These are phyloP conservation scores for Dryas alaskensis DNA, from an alignment of 306 rosid genomes.

Conservation along the genomic window DNA sequence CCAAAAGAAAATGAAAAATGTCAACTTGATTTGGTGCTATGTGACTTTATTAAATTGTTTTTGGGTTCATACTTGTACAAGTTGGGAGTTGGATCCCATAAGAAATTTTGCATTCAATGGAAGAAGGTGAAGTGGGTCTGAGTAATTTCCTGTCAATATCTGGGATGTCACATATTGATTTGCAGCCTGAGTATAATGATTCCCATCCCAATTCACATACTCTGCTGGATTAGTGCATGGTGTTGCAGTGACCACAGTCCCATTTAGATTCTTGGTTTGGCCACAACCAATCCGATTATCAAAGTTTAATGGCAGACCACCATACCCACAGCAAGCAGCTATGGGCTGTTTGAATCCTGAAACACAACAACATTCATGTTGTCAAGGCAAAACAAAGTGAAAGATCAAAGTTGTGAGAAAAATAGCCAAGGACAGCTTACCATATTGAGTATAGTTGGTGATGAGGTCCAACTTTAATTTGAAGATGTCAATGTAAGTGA, in stretches of 20 bases:
- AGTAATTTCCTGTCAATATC: slow-evolving; percentile 32
- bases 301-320: slow-evolving; percentile 41
- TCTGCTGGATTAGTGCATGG: slow-evolving; percentile 32
- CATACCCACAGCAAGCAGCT: slow-evolving; percentile 44
- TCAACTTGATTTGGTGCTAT: too few species aligned
- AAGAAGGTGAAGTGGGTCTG: slow-evolving; percentile 27
- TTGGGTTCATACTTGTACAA: too few species aligned
- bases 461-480: slow-evolving; percentile 37
- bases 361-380: too few species aligned
- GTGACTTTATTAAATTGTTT: too few species aligned
- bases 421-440: background rate
- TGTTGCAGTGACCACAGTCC: slow-evolving; percentile 27
- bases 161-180: slow-evolving; percentile 32
- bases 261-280: slow-evolving; percentile 26
- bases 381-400: background rate
- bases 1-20: too few species aligned
- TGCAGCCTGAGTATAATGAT: slow-evolving; percentile 44
- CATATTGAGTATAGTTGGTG: slow-evolving; percentile 33
- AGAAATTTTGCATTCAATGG: background rate
- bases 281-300: slow-evolving; percentile 38
- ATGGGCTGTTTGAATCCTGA: slow-evolving; percentile 39
- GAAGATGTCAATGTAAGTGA: slow-evolving; percentile 37
- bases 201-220: slow-evolving; percentile 46
- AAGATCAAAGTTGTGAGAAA: background rate
- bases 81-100: background rate